Evolutionary conservation across 495 filamentous ascomycete genomes (phyloP), one percentile per base, ranked within the genome.

Genomic region (Penicillium silybi): DNA sequence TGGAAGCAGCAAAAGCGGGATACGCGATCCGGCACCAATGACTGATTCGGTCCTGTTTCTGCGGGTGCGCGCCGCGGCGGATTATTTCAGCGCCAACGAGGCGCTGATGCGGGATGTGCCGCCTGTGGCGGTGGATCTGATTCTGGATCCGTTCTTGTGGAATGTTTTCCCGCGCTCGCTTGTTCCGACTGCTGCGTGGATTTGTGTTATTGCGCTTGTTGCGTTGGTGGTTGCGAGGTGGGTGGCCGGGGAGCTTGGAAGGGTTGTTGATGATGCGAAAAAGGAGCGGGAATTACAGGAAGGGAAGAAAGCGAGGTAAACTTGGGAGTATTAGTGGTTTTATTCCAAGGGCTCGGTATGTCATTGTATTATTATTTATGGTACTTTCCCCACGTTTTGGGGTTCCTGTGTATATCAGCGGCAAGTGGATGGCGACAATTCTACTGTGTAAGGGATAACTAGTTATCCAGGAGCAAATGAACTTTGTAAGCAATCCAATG

Each of bases 121-220:
- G 3, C 77, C 82, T 1, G 90, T 97, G 18, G 67, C 77, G 47
- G 89, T 86, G 17, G 92, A 98, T 66, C 78, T 98, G 46, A 81
- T 97, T 64, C 81, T 98, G 20, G 93, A 98, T 71, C 90, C 90
- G 18, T 97, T 82, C 54, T 40, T 91, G 34, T 69, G 82, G 56
- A 89, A 90, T 68, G 58, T 87, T 6, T 75, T 92, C 52, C 89
- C 89, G 9, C 72, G 76, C 44, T 89, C 86, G 17, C 67, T 93
- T 17, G 59, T 88, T 15, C 82, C 82, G 35, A 92, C 86, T 11
- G 80, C 77, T 25, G 65, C 59, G 20, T 89, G 84, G 66, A 73
- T 88, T 44, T 52, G 75, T 6, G 55, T 78, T 18, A 77, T 91
- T 51, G 78, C 79, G 9, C 56, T 76, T 39, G 46, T 74, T 19